A percentile compares a stretch with the other conserved stretches of the same genome.
These are phyloP conservation scores for Auriculariales sp. DNA, from an alignment of 768 basidiomycete genomes.

Conservation along the genomic window DNA sequence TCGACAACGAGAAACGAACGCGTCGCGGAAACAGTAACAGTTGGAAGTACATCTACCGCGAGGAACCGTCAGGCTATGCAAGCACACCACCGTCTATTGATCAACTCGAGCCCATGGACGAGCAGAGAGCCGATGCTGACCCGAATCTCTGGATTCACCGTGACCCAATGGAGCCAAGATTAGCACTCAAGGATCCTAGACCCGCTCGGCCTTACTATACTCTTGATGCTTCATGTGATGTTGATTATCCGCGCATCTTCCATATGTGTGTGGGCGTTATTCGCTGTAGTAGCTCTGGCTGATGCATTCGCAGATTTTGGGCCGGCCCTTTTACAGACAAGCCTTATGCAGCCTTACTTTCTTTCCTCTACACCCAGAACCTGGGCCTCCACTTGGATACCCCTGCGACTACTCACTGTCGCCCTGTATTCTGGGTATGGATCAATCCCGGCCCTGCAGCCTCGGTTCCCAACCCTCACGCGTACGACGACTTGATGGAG, in stretches of 20 bases:
- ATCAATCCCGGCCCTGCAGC: slow-evolving; percentile 97
- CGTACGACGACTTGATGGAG: slow-evolving; percentile 68
- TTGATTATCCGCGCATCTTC: slow-evolving; percentile 75
- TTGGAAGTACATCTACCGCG: slow-evolving; percentile 83
- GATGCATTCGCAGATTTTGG: too few relatives aligned
- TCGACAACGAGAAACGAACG: slow-evolving; percentile 68
- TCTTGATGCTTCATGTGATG: slow-evolving; percentile 56
- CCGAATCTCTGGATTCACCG: background rate
- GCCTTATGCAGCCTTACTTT: slow-evolving; percentile 87
- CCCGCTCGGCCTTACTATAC: slow-evolving; percentile 38
- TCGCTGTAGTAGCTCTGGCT: too few relatives aligned
- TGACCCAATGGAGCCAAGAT: slow-evolving; percentile 25
- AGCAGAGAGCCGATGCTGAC: slow-evolving; percentile 30
- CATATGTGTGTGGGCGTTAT: too few relatives aligned
- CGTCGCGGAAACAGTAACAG: slow-evolving; percentile 63
- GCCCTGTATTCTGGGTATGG: slow-evolving; percentile 95
- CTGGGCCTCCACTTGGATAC: slow-evolving; percentile 58
- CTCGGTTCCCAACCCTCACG: slow-evolving; percentile 70
- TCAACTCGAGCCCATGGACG: slow-evolving; percentile 13
- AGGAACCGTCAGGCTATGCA: slow-evolving; percentile 30
- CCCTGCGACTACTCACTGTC: slow-evolving; percentile 40
- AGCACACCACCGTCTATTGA: background rate
- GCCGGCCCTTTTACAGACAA: slow-evolving; percentile 97
- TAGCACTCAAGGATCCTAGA: slow-evolving; percentile 34
- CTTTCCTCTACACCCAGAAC: slow-evolving; percentile 94